A percentile compares a stretch with the other conserved stretches of the same genome.
Evolutionary conservation across 1,139 yeast species (phyloP).

Genomic region (Zygosaccharomyces sapae): DNA sequence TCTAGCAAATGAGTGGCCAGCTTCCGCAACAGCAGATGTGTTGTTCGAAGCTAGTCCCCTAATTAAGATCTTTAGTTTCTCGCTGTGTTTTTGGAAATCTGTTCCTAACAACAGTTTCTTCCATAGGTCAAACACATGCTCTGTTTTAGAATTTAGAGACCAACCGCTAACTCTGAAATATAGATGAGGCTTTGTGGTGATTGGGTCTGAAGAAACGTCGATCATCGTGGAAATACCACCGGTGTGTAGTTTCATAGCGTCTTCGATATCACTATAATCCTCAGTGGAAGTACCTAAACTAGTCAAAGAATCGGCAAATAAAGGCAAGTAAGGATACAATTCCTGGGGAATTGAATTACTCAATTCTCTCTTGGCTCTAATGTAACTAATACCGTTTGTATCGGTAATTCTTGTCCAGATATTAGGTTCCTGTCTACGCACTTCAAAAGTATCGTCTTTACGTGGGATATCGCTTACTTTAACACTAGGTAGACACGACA

Average conservation of each 20-base stretch:
- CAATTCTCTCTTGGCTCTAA: conserved; percentile 56
- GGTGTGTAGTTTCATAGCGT: conserved; percentile 72
- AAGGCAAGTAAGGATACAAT: conserved; percentile 64
- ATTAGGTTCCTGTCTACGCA: conserved; percentile 30
- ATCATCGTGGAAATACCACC: conserved; percentile 74
- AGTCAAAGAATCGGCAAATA: conserved; percentile 76
- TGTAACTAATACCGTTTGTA: conserved; percentile 72
- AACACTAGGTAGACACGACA: conserved; percentile 75
- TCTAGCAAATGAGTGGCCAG: conserved; percentile 84
- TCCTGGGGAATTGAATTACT: conserved; percentile 52
- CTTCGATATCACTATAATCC: conserved; percentile 77
- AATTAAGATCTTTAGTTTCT: conserved; percentile 69
- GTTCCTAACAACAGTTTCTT: conserved; percentile 62
- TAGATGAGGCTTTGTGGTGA: conserved; percentile 39
- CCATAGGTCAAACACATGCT: conserved; percentile 62
- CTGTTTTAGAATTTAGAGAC: conserved; percentile 63
- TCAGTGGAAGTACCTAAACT: conserved; percentile 74
- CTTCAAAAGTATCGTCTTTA: conserved; percentile 43
- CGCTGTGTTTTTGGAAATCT: conserved; percentile 58
- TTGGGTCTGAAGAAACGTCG: conserved; percentile 54
- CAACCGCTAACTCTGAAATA: conserved; percentile 62
- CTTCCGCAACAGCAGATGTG: conserved; percentile 71
- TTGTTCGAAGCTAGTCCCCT: conserved; percentile 75
- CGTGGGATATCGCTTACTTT: conserved; percentile 67
- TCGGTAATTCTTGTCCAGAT: conserved; percentile 50